A percentile compares a stretch with the other conserved stretches of the same genome.
These are phyloP conservation scores for Penicillium waksmanii DNA, from an alignment of 495 filamentous ascomycete genomes.

Conservation along the genomic window DNA sequence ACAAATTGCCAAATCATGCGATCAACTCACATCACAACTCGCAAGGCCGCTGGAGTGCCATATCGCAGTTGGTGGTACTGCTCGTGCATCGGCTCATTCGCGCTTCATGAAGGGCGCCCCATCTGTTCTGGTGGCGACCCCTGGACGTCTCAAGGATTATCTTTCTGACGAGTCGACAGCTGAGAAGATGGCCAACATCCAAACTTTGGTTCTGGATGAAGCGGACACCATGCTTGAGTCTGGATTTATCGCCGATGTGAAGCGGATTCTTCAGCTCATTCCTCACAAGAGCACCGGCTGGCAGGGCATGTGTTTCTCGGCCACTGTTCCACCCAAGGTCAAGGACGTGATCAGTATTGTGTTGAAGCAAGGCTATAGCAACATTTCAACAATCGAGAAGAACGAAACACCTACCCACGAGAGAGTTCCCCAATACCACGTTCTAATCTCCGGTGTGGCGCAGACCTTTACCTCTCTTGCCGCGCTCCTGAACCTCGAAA, in stretches of 20 bases:
- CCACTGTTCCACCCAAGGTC: conserved; percentile 67
- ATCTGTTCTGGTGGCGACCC: conserved; percentile 63
- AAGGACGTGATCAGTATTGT: conserved; percentile 62
- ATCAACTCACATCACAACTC: conserved; percentile 52
- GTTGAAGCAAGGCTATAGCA: conserved; percentile 57
- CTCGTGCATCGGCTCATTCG: conserved; percentile 45
- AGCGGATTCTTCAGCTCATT: conserved; percentile 58
- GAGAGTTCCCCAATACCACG: conserved; percentile 61
- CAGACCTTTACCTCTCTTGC: conserved; percentile 57
- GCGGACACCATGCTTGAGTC: conserved; percentile 68
- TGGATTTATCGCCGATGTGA: conserved; percentile 62
- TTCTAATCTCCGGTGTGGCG: conserved; percentile 56
- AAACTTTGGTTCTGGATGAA: conserved; percentile 68
- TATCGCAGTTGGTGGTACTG: conserved; percentile 57
- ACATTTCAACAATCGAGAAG: conserved; percentile 63
- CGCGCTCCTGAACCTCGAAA: conserved; percentile 50
- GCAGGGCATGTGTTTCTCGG: conserved; percentile 75
- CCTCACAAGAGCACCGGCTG: conserved; percentile 60
- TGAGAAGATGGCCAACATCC: conserved; percentile 49
- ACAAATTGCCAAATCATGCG: conserved; percentile 66
- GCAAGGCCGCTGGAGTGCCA: conserved; percentile 48
- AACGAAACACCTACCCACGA: conserved; percentile 65
- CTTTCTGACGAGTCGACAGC: conserved; percentile 50
- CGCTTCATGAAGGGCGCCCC: conserved; percentile 54
- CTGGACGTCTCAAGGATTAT: conserved; percentile 66